Evolutionary conservation across 2,329 filamentous ascomycete species (phyloP), one percentile per base, ranked within the genome.

Genomic region (Eutypa lata): DNA sequence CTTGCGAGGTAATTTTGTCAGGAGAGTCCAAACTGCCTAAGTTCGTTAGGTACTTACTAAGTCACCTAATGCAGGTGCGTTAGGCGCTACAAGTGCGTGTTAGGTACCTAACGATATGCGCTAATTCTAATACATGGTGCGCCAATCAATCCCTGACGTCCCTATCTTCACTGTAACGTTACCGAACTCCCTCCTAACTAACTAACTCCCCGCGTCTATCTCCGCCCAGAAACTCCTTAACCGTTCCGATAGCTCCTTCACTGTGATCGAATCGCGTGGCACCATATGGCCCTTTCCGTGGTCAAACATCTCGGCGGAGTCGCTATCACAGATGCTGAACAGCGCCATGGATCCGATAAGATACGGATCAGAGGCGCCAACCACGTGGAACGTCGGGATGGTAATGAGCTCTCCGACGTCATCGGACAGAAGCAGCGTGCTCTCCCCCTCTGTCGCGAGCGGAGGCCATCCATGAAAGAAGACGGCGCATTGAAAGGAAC

Each of bases 231-330:
- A 35, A 14, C 14, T 35, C 31, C 31, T 7, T 14, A 35, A 35
- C 14, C 31, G 31, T 35, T 35, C 31, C 14, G 31, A 35, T 35
- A 35, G 31, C 31, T 35, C 31, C 31, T 35, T 35, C 31, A 35
- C 31, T 7, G 31, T 35, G 7, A 35, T 42, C 18, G 38, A 16
- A 21, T 55, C 69, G 49, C 74, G 65, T 0, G 77, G 77, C 10
- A 80, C 70, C 6, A 74, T 75, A 60, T 80, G 78, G 0, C 77
- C 77, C 48, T 77, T 75, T 14, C 76, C 77, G 54, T 78, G 76
- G 61, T 80, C 77, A 52, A 78, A 79, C 51, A 80, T 65, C 21
- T 67, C 61, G 0, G 76, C 74, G 2, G 63, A 68, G 49, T 77
- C 72, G 14, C 67, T 69, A 45, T 78, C 71, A 61, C 76, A 81